Evolutionary conservation across 176 grass and related monocot species (phyloP), one percentile per base, ranked within the genome.

Genomic region (Carex pumila): DNA sequence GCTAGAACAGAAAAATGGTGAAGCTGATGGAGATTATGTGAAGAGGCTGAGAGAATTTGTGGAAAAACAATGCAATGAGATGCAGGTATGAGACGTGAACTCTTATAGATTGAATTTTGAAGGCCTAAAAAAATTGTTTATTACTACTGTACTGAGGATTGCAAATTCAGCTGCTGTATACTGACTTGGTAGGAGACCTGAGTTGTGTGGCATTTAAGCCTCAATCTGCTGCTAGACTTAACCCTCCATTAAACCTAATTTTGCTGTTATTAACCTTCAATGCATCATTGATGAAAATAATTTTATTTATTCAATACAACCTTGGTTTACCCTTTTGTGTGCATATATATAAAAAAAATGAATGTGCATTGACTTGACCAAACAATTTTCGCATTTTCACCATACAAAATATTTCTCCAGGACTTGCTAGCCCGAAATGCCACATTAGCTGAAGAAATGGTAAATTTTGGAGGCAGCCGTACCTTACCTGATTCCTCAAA

Each of bases 11-110:
- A 95, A 85, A 79, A 86, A 94, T 69, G 93, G 85, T 55, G 91
- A 99, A 89, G 69, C 87, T 59, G 89, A 95, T 88, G 88, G 80
- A 65, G 97, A 94, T 56, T 99, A 99, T 81, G 85, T 96, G 80
- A 94, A 88, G 70, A 91, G 93, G 65, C 83, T 99, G 41, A 94
- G 88, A 76, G 91, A 88, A 73, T 99, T 99, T 88, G 89, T 99
- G 65, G 97, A 95, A 85, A 94, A 89, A 75, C 97, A 99, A 80
- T 99, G 97, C 89, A 94, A 84, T 82, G 97, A 99, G 52, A 99
- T 99, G 97, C 91, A 99, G 93, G 97, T 94, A 39, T 3, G 37
- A 39, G 4, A 39, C 4, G 3, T 39, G 41, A 52, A 36, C 8
- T 47, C 31, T 21, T 73, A 17, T 32, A 45, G 50, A 57, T 31